These are phyloP conservation scores for Tremella fuciformis DNA, from an alignment of 768 basidiomycete species.

Conservation along the genomic window DNA sequence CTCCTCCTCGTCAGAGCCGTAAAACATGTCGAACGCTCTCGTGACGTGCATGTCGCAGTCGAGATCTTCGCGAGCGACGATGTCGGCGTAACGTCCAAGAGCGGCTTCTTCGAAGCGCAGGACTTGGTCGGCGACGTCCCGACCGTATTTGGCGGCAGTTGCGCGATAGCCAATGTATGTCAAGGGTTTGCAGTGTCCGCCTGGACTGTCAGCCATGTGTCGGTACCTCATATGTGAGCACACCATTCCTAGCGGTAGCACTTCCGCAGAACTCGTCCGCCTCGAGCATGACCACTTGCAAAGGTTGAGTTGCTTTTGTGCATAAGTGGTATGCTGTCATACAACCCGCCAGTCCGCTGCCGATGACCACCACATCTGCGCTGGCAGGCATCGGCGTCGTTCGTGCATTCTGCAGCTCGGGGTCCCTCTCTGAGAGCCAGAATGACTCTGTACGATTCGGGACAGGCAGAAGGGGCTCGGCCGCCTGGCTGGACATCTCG, in stretches of 20 bases:
- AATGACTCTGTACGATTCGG: slow-evolving; percentile 28
- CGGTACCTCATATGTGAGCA: not conserved
- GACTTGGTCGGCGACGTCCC: slow-evolving; percentile 24
- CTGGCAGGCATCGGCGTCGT: slow-evolving; percentile 25
- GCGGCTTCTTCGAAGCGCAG: slow-evolving; percentile 27
- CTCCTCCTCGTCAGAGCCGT: slow-evolving; percentile 17
- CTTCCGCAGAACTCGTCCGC: slow-evolving; percentile 34
- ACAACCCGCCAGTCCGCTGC: slow-evolving; percentile 30
- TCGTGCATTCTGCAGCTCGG: slow-evolving; percentile 21
- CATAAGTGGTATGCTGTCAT: slow-evolving; percentile 29
- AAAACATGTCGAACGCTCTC: slow-evolving; percentile 31
- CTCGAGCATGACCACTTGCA: slow-evolving; percentile 32
- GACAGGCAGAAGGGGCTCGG: slow-evolving; percentile 23
- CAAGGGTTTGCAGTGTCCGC: slow-evolving; percentile 38
- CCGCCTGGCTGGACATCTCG: too few species aligned
- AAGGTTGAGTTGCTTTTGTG: slow-evolving; percentile 12
- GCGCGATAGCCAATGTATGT: slow-evolving; percentile 26
- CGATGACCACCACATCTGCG: slow-evolving; percentile 32
- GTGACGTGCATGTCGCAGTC: slow-evolving; percentile 42
- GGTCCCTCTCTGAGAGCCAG: slow-evolving; percentile 36
- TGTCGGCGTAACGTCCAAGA: slow-evolving; percentile 25
- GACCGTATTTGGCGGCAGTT: slow-evolving; percentile 18
- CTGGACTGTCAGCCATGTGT: slow-evolving; percentile 12
- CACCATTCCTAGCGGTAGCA: slow-evolving; percentile 37
- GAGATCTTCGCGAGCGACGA: slow-evolving; percentile 39